Percentiles rank a stretch among this genome's conserved stretches.
These are phyloP conservation scores for Protomyces macrosporus DNA, from an alignment of 1,139 yeast species.

Conservation along the genomic window DNA sequence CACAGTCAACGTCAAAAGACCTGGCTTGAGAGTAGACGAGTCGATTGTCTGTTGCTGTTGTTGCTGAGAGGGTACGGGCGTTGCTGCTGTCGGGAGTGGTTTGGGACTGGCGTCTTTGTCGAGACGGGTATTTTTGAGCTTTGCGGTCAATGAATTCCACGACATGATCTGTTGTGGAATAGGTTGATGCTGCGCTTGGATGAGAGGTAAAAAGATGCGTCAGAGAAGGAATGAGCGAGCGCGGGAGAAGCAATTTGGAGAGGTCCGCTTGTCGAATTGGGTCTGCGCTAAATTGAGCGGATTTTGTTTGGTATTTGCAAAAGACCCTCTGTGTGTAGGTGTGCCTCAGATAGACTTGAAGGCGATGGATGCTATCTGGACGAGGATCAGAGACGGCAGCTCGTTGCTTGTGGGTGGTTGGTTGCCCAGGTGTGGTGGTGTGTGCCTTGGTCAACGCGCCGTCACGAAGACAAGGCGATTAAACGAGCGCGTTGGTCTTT, in stretches of 20 bases:
- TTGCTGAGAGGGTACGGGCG: background rate
- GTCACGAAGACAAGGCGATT: too few species aligned
- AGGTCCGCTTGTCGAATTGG: background rate
- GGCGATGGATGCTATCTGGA: too few species aligned
- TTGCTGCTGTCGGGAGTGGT: background rate
- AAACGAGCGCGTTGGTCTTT: too few species aligned
- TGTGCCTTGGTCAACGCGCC: too few species aligned
- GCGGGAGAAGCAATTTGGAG: background rate
- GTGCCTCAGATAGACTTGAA: too few species aligned
- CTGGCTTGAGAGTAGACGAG: constrained; percentile 49
- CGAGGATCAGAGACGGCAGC: too few species aligned
- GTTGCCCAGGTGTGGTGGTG: too few species aligned
- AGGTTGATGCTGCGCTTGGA: too few species aligned
- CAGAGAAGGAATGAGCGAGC: background rate
- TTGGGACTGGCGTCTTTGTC: constrained; percentile 11
- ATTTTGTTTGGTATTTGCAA: too few species aligned
- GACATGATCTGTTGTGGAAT: background rate
- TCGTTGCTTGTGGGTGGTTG: too few species aligned
- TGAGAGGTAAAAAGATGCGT: background rate
- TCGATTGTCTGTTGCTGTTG: background rate
- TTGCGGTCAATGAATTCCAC: constrained; percentile 4
- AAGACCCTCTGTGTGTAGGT: too few species aligned
- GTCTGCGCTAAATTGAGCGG: too few species aligned
- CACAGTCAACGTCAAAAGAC: constrained; percentile 63
- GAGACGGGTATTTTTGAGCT: constrained; percentile 19